These are phyloP conservation scores for Tylopilus intermedius DNA, from an alignment of 768 basidiomycete species.

Conservation along the genomic window DNA sequence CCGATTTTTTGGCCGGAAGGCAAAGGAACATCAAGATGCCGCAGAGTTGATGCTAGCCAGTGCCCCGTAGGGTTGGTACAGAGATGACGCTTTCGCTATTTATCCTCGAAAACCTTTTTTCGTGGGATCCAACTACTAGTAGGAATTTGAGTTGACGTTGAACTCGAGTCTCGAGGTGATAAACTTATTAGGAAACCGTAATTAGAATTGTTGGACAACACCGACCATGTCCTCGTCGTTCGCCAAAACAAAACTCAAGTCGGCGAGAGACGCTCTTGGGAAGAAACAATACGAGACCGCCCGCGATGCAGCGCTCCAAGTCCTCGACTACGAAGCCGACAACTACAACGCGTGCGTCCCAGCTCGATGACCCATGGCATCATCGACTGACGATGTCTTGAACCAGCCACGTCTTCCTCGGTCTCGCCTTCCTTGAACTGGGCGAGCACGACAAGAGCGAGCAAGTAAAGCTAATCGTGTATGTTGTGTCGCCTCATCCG, in stretches of 20 bases:
- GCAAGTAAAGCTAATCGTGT: conserved; percentile 55
- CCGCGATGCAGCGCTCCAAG: conserved; percentile 58
- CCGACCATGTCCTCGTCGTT: conserved; percentile 34
- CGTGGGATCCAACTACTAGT: no score
- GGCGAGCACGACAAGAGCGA: conserved; percentile 71
- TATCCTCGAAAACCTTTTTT: neutral
- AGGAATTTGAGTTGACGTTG: no score
- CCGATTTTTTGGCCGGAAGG: conserved; percentile 12
- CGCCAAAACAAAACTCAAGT: conserved; percentile 71
- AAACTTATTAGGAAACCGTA: neutral
- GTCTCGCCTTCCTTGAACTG: conserved; percentile 72
- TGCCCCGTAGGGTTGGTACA: neutral
- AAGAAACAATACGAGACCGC: conserved; percentile 74
- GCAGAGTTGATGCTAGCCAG: neutral
- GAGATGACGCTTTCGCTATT: neutral
- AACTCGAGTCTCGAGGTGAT: no score
- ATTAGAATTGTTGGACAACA: neutral
- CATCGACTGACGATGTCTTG: neutral
- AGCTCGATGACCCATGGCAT: neutral
- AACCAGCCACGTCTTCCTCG: conserved; percentile 78
- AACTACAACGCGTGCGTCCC: conserved; percentile 82
- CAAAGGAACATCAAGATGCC: conserved; percentile 2
- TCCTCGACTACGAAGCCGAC: conserved; percentile 68
- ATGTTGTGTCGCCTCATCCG: neutral
- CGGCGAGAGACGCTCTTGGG: conserved; percentile 66